A percentile compares a stretch with the other conserved stretches of the same genome.
Evolutionary conservation across 164 flowering plant species (phyloP).

Genomic region (Euptelea pleiosperma): DNA sequence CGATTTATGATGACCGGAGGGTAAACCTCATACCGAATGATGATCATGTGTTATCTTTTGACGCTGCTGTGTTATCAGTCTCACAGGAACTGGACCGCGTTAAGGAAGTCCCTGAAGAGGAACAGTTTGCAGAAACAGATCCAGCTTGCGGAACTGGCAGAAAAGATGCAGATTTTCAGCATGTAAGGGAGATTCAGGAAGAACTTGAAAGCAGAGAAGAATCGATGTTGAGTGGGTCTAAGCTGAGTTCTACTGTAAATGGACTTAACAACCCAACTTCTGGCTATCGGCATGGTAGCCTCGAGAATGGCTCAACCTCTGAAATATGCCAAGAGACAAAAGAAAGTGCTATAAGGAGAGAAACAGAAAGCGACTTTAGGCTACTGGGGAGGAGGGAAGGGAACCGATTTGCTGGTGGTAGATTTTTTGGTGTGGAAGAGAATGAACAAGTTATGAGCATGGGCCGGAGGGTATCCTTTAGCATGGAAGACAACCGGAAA

Average conservation of each 20-base stretch:
- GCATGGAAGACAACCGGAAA: conserved; percentile 52
- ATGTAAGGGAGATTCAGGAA: conserved; percentile 51
- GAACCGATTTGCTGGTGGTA: conserved; percentile 52
- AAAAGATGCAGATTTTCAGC: conserved; percentile 12
- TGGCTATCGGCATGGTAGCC: conserved; percentile 14
- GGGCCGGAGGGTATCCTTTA: conserved; percentile 81
- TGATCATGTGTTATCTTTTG: conserved; percentile 66
- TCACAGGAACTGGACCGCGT: conserved; percentile 57
- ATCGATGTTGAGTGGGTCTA: conserved; percentile 8
- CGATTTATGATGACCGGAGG: conserved; percentile 48
- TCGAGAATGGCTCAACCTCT: conserved; percentile 38
- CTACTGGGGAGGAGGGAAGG: conserved; percentile 75
- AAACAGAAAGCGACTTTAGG: conserved; percentile 96
- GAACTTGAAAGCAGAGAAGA: conserved; percentile 30
- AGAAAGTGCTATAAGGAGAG: conserved; percentile 93
- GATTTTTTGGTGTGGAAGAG: conserved; percentile 73
- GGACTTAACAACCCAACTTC: conserved; percentile 27
- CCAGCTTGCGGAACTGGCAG: conserved; percentile 6
- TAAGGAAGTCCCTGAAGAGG: conserved; percentile 55
- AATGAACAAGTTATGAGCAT: conserved; percentile 46
- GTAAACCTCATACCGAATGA: conserved; percentile 28
- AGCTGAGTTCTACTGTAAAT: conserved; percentile 15
- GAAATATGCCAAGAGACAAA: conserved; percentile 43
- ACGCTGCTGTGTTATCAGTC: conserved; percentile 74
- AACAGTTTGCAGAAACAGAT: conserved; percentile 24